A percentile compares a stretch with the other conserved stretches of the same genome.
Conservation (phyloP, 441 rosid genomes). For the Adansonia grandidieri region DNA sequence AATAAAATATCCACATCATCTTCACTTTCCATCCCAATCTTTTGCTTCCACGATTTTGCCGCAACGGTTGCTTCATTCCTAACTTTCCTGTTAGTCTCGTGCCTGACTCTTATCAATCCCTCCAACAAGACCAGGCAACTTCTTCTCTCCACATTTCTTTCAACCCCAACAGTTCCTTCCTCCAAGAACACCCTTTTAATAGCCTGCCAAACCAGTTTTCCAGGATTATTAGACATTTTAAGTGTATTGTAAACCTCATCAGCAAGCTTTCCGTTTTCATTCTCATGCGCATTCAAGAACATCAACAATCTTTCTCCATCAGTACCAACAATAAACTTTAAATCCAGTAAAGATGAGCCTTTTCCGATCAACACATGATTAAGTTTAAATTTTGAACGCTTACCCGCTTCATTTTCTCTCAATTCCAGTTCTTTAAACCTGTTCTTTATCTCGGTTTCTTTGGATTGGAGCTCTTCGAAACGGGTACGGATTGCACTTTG, state of each 20-base stretch:
- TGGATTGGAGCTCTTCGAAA: slow-evolving; percentile 17
- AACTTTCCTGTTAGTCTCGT: not conserved
- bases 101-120: slow-evolving; percentile 12
- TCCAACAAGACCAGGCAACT: slow-evolving; percentile 27
- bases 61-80: not conserved
- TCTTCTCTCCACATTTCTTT: slow-evolving; percentile 9
- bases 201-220: slow-evolving; percentile 27
- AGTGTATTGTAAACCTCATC: slow-evolving; percentile 15
- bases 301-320: slow-evolving; percentile 22
- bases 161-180: slow-evolving; percentile 9
- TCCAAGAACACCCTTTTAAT: not conserved
- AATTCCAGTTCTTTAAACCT: slow-evolving; percentile 19
- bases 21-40: slow-evolving; percentile 27
- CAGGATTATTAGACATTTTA: slow-evolving; percentile 20
- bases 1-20: slow-evolving; percentile 35
- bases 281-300: slow-evolving; percentile 13
- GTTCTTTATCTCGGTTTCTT: slow-evolving; percentile 10
- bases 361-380: not conserved
- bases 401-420: slow-evolving; percentile 23
- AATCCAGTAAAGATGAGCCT: slow-evolving; percentile 20
- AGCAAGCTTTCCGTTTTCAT: not conserved
- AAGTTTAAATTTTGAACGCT: slow-evolving; percentile 14
- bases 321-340: slow-evolving; percentile 20
- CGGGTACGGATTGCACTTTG: slow-evolving; percentile 18
- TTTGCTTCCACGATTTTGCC: slow-evolving; percentile 23